Evolutionary conservation across 192 early-diverging fungal species (phyloP).

Genomic region (Entomortierella parvispora): DNA sequence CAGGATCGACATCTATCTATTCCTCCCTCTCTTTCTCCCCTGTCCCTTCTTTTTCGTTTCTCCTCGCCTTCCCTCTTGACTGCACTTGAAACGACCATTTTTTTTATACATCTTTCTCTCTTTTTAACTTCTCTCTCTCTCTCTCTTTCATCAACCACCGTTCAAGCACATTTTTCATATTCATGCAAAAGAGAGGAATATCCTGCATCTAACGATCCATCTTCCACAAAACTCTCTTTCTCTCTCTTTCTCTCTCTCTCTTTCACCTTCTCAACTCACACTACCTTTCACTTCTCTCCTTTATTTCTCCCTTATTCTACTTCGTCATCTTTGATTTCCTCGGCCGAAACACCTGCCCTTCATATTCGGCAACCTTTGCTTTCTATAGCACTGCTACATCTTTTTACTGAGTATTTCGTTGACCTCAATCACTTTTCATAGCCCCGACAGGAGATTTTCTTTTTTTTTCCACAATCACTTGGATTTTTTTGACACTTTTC

Average conservation of each 20-base stretch:
- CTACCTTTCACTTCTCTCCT: background rate
- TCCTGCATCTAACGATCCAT: too few relatives aligned
- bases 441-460: too few relatives aligned
- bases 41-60: background rate
- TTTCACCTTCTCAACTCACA: background rate
- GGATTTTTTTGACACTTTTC: too few relatives aligned
- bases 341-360: too few relatives aligned
- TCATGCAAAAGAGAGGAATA: too few relatives aligned
- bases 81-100: too few relatives aligned
- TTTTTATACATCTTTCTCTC: background rate
- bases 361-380: too few relatives aligned
- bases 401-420: too few relatives aligned
- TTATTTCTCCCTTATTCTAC: background rate
- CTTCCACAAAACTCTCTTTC: background rate
- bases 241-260: background rate
- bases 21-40: background rate
- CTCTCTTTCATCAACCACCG: conserved; percentile 5
- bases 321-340: background rate
- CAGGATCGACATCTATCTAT: background rate
- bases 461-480: too few relatives aligned
- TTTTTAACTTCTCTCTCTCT: background rate
- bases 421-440: too few relatives aligned
- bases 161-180: too few relatives aligned
- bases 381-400: too few relatives aligned
- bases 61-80: background rate